phyloP scores from a whole-genome alignment of 176 grass and related monocot genomes.

The Oryza meridionalis region DNA sequence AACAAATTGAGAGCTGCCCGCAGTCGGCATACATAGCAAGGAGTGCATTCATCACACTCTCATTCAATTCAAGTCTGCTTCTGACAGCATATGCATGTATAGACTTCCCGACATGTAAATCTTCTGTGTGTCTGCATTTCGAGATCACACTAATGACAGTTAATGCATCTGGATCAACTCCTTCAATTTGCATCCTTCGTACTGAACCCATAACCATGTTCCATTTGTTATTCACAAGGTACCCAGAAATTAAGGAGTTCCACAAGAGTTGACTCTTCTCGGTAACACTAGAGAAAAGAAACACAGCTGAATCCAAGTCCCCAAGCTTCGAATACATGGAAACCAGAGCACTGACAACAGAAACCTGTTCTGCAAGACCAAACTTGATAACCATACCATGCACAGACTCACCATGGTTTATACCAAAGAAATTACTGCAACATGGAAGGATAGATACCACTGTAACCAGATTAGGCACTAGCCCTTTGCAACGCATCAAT shows the following conservation, averaged over 20 bases:
- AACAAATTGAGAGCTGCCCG: slow-evolving; percentile 45
- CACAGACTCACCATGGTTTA: slow-evolving; percentile 45
- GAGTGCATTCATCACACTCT: slow-evolving; percentile 56
- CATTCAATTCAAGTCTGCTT: slow-evolving; percentile 52
- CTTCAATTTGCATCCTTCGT: slow-evolving; percentile 49
- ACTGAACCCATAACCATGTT: slow-evolving; percentile 39
- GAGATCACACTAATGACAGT: slow-evolving; percentile 61
- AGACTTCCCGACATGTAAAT: slow-evolving; percentile 54
- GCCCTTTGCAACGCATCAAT: slow-evolving; percentile 42
- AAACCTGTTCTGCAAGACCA: slow-evolving; percentile 55
- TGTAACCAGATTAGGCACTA: slow-evolving; percentile 56
- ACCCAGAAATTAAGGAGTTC: slow-evolving; percentile 76
- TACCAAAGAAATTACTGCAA: slow-evolving; percentile 55
- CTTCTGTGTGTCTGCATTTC: slow-evolving; percentile 43
- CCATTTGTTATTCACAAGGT: slow-evolving; percentile 55
- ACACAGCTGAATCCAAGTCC: slow-evolving; percentile 48
- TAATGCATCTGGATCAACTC: slow-evolving; percentile 49
- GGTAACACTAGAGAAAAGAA: slow-evolving; percentile 36
- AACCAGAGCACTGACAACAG: slow-evolving; percentile 62
- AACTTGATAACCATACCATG: slow-evolving; percentile 60
- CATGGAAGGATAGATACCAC: slow-evolving; percentile 63
- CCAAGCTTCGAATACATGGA: slow-evolving; percentile 70
- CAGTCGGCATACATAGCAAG: slow-evolving; percentile 63
- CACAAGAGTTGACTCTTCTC: slow-evolving; percentile 57
- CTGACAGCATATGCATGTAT: slow-evolving; percentile 64